Evolutionary conservation across 169 alveolate species (phyloP).

Genomic region (Cryptosporidium felis): DNA sequence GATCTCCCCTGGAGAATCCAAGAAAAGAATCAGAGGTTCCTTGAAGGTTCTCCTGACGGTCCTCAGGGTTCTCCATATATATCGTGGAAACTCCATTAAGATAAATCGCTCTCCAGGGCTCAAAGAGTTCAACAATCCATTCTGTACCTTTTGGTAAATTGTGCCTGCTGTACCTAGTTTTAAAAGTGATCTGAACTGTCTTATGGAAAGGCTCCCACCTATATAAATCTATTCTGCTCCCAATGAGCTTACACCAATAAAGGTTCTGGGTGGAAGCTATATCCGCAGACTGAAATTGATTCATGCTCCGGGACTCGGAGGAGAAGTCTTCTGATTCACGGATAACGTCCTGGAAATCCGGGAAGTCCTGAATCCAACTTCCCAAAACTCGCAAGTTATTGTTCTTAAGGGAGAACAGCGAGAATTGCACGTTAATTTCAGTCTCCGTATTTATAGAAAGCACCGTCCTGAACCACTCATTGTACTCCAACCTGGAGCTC

Average conservation of each 20-base stretch:
- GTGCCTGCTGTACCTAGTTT: neutral
- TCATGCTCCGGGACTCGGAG: neutral
- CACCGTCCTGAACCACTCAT: constrained; percentile 69
- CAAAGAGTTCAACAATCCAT: constrained; percentile 54
- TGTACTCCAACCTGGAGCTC: constrained; percentile 18
- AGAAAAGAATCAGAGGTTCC: neutral
- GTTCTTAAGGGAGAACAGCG: constrained; percentile 72
- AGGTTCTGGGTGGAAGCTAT: constrained; percentile 71
- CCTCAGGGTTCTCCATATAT: constrained; percentile 44
- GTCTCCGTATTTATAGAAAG: constrained; percentile 69
- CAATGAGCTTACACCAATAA: constrained; percentile 74
- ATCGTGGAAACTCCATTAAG: constrained; percentile 25
- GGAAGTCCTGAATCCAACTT: constrained; percentile 72
- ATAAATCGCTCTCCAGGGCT: constrained; percentile 66
- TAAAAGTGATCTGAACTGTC: constrained; percentile 26
- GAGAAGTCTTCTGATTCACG: neutral
- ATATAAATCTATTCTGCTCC: constrained; percentile 74
- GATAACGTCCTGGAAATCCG: constrained; percentile 67
- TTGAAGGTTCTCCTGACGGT: too few species aligned
- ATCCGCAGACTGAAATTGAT: constrained; percentile 72
- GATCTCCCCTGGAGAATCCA: neutral
- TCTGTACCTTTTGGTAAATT: constrained; percentile 45
- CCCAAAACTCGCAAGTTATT: constrained; percentile 73
- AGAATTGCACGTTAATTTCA: constrained; percentile 73
- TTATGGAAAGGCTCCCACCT: constrained; percentile 69